phyloP scores from a whole-genome alignment of 2,329 filamentous ascomycete species.

The Aspergillus sp. region DNA sequence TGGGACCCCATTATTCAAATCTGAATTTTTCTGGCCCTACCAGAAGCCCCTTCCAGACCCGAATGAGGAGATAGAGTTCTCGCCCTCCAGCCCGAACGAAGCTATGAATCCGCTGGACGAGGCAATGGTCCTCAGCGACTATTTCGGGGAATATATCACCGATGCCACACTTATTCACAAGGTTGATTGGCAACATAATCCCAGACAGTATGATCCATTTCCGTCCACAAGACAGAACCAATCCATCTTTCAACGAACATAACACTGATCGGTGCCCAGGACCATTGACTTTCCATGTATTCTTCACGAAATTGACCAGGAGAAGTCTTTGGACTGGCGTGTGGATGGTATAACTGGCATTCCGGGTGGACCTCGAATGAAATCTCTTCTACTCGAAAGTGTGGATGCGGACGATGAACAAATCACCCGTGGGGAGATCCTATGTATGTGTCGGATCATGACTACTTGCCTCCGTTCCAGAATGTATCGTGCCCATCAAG shows the following conservation, averaged over 20 bases:
- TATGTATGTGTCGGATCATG: background rate
- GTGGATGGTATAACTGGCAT: background rate
- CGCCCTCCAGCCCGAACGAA: background rate
- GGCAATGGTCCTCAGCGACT: too few species aligned
- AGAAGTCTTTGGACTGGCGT: too few species aligned
- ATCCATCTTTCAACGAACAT: too few species aligned
- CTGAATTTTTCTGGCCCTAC: background rate
- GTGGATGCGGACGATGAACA: background rate
- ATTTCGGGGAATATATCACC: too few species aligned
- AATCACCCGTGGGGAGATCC: background rate
- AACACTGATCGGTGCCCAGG: too few species aligned
- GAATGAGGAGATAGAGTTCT: background rate
- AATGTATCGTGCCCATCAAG: background rate
- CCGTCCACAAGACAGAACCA: too few species aligned
- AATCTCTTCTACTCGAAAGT: background rate
- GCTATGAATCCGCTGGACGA: too few species aligned
- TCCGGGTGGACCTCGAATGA: background rate
- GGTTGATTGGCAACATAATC: too few species aligned
- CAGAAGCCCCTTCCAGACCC: background rate
- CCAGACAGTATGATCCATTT: too few species aligned
- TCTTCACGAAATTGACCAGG: too few species aligned
- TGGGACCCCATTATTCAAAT: background rate
- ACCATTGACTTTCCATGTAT: too few species aligned
- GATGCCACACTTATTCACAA: rapidly evolving
- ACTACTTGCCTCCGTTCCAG: background rate